A percentile compares a stretch with the other conserved stretches of the same genome.
phyloP scores from a whole-genome alignment of 805 yeast species.

The Debaryomyces prosopidis region DNA sequence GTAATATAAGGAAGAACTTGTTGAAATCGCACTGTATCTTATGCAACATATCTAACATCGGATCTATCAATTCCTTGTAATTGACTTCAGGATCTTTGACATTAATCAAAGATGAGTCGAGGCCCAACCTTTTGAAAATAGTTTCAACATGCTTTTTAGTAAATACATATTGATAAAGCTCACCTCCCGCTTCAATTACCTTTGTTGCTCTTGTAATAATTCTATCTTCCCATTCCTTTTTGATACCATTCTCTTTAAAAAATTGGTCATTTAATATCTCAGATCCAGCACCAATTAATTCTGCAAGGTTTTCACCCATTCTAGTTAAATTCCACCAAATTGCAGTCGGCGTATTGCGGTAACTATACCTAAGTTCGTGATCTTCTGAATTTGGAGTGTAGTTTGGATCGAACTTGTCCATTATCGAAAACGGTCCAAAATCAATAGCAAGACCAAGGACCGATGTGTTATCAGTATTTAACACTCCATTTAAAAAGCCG shows the following conservation, averaged over 20 bases:
- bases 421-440: conserved; percentile 91
- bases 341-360: conserved; percentile 78
- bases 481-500: conserved; percentile 91
- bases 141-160: conserved; percentile 55
- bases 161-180: conserved; percentile 63
- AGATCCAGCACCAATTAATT: conserved; percentile 73
- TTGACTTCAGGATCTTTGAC: conserved; percentile 34
- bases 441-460: conserved; percentile 86
- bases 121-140: conserved; percentile 70
- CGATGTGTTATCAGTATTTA: conserved; percentile 93
- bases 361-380: conserved; percentile 66
- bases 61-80: conserved; percentile 49
- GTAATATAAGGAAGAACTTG: conserved; percentile 69
- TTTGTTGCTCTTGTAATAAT: conserved; percentile 62
- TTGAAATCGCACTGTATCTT: conserved; percentile 75
- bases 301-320: conserved; percentile 81
- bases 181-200: conserved; percentile 63
- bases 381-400: conserved; percentile 94
- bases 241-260: conserved; percentile 42
- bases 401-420: conserved; percentile 80
- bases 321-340: conserved; percentile 93
- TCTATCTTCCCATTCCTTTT: conserved; percentile 49
- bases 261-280: conserved; percentile 45
- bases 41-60: conserved; percentile 61
- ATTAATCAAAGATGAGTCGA: conserved; percentile 41